Percentiles rank a stretch among this genome's conserved stretches.
These are phyloP conservation scores for Abrus pulchellus DNA, from an alignment of 306 rosid genomes.

Conservation along the genomic window DNA sequence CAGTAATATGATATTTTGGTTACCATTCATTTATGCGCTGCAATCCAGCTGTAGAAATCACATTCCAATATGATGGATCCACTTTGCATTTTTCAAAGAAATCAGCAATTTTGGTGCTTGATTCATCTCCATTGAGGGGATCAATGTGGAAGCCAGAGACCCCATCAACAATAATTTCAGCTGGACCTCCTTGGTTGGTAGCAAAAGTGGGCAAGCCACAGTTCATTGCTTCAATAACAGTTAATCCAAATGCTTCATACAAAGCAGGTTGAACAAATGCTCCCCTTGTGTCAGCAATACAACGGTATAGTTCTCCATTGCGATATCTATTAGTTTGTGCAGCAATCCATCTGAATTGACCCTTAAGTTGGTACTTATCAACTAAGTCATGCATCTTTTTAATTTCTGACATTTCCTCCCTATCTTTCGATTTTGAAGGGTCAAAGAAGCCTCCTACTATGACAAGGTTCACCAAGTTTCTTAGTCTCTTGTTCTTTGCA, in stretches of 20 bases:
- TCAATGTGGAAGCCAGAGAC: slow-evolving; percentile 91
- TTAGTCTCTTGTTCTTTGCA: slow-evolving; percentile 75
- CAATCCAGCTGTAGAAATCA: slow-evolving; percentile 64
- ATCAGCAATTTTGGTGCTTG: slow-evolving; percentile 77
- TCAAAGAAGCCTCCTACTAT: slow-evolving; percentile 95
- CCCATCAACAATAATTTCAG: slow-evolving; percentile 89
- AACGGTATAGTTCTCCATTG: slow-evolving; percentile 88
- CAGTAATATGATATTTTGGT: slow-evolving; percentile 3
- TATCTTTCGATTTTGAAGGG: slow-evolving; percentile 89
- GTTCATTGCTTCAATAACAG: slow-evolving; percentile 99
- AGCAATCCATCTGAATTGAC: slow-evolving; percentile 95
- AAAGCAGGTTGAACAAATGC: slow-evolving; percentile 96
- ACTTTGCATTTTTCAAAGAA: slow-evolving; percentile 84
- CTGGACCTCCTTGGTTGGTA: slow-evolving; percentile 97
- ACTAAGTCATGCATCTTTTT: slow-evolving; percentile 76
- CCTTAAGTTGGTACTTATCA: slow-evolving; percentile 76
- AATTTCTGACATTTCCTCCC: slow-evolving; percentile 88
- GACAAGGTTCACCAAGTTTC: slow-evolving; percentile 84
- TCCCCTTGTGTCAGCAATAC: slow-evolving; percentile 85
- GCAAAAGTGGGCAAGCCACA: slow-evolving; percentile 97
- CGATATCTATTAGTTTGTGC: slow-evolving; percentile 82
- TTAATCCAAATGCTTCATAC: slow-evolving; percentile 95
- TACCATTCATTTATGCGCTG: slow-evolving; percentile 92
- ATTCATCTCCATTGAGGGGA: slow-evolving; percentile 75
- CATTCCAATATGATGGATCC: slow-evolving; percentile 67